Evolutionary conservation across 1,139 yeast genomes (phyloP).

Genomic region (Geotrichum histeridarum): DNA sequence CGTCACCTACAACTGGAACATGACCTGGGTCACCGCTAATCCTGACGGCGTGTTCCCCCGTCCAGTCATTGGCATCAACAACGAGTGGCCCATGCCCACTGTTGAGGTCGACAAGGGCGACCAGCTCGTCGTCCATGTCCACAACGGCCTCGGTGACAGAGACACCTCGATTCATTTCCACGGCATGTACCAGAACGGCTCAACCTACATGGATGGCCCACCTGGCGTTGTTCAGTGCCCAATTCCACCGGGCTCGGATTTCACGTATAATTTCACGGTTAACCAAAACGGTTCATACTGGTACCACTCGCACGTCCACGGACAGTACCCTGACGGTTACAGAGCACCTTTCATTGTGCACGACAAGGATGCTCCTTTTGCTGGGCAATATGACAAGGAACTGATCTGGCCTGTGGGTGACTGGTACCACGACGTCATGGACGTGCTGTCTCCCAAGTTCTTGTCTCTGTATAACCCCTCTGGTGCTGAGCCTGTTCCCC

Average conservation of each 20-base stretch:
- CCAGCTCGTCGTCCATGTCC: conserved; percentile 60
- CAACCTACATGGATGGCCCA: conserved; percentile 81
- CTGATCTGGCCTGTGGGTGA: conserved; percentile 63
- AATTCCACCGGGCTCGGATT: conserved; percentile 64
- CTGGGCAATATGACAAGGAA: conserved; percentile 68
- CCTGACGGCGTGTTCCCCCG: conserved; percentile 71
- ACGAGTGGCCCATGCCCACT: conserved; percentile 80
- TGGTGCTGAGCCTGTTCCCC: conserved; percentile 95
- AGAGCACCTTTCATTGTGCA: conserved; percentile 73
- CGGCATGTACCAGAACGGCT: conserved; percentile 77
- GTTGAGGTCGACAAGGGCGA: conserved; percentile 71
- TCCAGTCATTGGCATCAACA: conserved; percentile 72
- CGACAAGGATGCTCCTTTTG: conserved; percentile 49
- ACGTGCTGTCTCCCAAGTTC: conserved; percentile 49
- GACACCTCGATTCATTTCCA: conserved; percentile 86
- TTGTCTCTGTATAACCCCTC: conserved; percentile 78
- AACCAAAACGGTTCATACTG: conserved; percentile 85
- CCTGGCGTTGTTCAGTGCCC: conserved; percentile 85
- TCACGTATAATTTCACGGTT: conserved; percentile 75
- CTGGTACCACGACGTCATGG: conserved; percentile 72
- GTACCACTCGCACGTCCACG: conserved; percentile 88
- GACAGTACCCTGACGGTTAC: conserved; percentile 90
- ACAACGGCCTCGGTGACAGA: conserved; percentile 56
- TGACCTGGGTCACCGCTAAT: conserved; percentile 64
- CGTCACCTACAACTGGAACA: conserved; percentile 65